A percentile compares a stretch with the other conserved stretches of the same genome.
phyloP scores from a whole-genome alignment of 1,139 yeast species.

The Lodderomyces beijingensis region DNA sequence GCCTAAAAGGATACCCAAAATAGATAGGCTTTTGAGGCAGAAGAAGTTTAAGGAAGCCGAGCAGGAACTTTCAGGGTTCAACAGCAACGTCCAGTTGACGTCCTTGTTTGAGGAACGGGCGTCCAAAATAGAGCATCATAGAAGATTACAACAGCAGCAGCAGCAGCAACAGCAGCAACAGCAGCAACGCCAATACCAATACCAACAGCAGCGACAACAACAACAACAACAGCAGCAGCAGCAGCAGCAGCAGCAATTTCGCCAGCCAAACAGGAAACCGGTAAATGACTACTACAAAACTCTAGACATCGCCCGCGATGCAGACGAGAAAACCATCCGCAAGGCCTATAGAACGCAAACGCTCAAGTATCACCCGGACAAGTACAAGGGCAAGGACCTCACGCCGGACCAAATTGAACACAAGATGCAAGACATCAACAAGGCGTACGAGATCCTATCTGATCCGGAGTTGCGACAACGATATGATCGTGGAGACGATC shows the following conservation, averaged over 20 bases:
- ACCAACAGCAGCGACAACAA: slow-evolving; percentile 49
- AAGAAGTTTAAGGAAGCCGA: slow-evolving; percentile 45
- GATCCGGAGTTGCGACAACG: slow-evolving; percentile 59
- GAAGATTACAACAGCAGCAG: slow-evolving; percentile 40
- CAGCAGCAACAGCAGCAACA: slow-evolving; percentile 38
- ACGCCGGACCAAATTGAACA: slow-evolving; percentile 68
- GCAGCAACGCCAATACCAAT: slow-evolving; percentile 40
- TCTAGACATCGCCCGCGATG: slow-evolving; percentile 62
- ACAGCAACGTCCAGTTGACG: slow-evolving; percentile 37
- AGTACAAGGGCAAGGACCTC: slow-evolving; percentile 64
- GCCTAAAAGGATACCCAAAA: slow-evolving; percentile 42
- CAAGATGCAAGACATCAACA: slow-evolving; percentile 89
- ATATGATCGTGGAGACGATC: slow-evolving; percentile 67
- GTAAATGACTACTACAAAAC: slow-evolving; percentile 78
- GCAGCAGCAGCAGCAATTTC: slow-evolving; percentile 40
- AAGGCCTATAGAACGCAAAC: slow-evolving; percentile 79
- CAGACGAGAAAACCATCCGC: slow-evolving; percentile 70
- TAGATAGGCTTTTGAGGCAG: slow-evolving; percentile 37
- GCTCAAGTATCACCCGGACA: slow-evolving; percentile 87
- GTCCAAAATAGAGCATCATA: slow-evolving; percentile 15
- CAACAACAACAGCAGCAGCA: slow-evolving; percentile 37
- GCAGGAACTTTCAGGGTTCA: slow-evolving; percentile 25
- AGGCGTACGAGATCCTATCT: slow-evolving; percentile 84
- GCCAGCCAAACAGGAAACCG: slow-evolving; percentile 35
- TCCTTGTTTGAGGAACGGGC: slow-evolving; percentile 30